phyloP scores from a whole-genome alignment of 192 early-diverging fungal genomes.

The Paraglomus occultum region DNA sequence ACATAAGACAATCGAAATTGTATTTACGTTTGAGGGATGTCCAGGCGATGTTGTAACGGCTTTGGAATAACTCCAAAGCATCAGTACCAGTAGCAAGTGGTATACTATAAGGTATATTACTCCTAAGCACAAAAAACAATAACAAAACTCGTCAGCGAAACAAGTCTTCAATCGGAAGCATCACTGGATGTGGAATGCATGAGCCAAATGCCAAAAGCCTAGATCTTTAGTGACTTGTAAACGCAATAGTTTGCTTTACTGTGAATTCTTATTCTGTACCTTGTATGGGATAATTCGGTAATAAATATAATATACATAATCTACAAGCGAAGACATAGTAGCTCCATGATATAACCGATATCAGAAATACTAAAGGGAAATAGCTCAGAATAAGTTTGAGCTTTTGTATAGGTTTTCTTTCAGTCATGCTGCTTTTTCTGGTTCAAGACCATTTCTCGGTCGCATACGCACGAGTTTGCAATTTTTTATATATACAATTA shows the following conservation, averaged over 20 bases:
- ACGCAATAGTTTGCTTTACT: no score
- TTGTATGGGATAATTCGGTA: neutral
- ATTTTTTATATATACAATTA: no score
- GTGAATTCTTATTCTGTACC: neutral
- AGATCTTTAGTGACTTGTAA: no score
- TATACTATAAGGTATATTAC: constrained; percentile 17
- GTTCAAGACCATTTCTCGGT: no score
- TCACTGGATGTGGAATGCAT: neutral
- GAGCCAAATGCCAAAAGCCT: neutral
- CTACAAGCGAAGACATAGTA: constrained; percentile 28
- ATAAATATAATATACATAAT: constrained; percentile 16
- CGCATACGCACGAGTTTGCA: no score
- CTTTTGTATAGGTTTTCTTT: no score
- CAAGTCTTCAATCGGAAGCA: neutral
- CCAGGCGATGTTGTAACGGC: constrained; percentile 37
- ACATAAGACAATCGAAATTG: neutral
- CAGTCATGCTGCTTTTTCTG: no score
- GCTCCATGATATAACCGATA: constrained; percentile 7
- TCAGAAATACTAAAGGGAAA: constrained; percentile 18
- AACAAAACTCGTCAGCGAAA: neutral
- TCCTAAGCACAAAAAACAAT: constrained; percentile 4
- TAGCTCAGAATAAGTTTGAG: neutral
- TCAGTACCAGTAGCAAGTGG: constrained; percentile 22
- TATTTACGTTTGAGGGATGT: constrained; percentile 33
- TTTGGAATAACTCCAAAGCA: constrained; percentile 39